Conservation (phyloP, 257 asterid genomes). For the Cinchona pubescens region DNA sequence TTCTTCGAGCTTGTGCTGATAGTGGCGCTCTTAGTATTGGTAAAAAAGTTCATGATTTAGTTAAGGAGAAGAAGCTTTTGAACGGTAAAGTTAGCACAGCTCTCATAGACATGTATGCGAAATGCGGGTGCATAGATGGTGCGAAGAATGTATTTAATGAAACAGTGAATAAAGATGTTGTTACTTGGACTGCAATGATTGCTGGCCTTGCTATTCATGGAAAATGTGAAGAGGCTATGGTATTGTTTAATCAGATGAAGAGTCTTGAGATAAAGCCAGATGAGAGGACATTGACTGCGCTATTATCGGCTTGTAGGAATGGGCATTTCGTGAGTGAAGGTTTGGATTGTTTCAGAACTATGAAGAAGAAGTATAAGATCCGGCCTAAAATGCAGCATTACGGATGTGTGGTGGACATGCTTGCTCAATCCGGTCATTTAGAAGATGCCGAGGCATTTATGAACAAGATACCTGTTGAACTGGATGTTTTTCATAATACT, state of each 20-base stretch:
- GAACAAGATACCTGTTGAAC: conserved; percentile 23
- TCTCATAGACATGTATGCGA: conserved; percentile 26
- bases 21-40: conserved; percentile 24
- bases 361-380: conserved; percentile 28
- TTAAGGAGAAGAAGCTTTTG: conserved; percentile 6
- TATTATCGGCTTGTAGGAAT: conserved; percentile 28
- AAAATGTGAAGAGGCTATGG: conserved; percentile 13
- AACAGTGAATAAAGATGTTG: conserved; percentile 20
- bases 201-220: conserved; percentile 25
- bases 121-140: conserved; percentile 25
- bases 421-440: conserved; percentile 23
- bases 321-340: conserved; percentile 23
- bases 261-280: conserved; percentile 13
- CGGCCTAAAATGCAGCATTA: conserved; percentile 30
- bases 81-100: conserved; percentile 24
- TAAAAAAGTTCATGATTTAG: conserved; percentile 17
- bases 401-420: conserved; percentile 24
- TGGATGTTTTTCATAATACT: conserved; percentile 8
- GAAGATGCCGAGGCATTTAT: conserved; percentile 24
- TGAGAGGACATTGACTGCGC: conserved; percentile 28
- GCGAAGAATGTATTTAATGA: conserved; percentile 19
- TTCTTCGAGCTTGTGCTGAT: conserved; percentile 31
- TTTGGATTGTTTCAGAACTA: conserved; percentile 16
- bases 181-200: conserved; percentile 25
- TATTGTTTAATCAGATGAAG: conserved; percentile 19